Base-by-base conservation (phyloP, 2,329 filamentous ascomycete species). In the Hymenoscyphus fructigenus region DNA sequence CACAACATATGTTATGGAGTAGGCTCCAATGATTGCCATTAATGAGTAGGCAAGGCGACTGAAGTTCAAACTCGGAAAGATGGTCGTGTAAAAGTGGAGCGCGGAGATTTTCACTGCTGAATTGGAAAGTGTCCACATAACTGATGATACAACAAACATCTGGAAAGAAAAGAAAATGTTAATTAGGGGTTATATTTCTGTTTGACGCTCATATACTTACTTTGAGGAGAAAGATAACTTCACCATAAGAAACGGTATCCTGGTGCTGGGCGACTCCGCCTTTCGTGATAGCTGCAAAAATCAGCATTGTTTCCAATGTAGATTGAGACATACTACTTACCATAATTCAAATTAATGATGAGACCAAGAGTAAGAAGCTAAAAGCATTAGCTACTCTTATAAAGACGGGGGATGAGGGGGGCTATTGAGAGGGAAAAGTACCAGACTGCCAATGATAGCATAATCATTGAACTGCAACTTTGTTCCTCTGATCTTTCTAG, bases 1-100 rank as follows among this genome's bases (percentile, higher is more conserved):
- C 9, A 47, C 58, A 10, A 60, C n/a, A 23, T 26, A 23, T 3
- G 58, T 17, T 9, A 60, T 60, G 15, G 20, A n/a, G 36, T 60
- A 60, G 3, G 20, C 32, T 12, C 20, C 26, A 26, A 12, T 29
- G n/a, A 60, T 20, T 10, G 5, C 38, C 17, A 41, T 41, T 3
- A 60, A 14, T 17, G 26, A 12, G 15, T 47, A 47, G 9, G 58
- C 58, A 26, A 29, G 9, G 17, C n/a, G 15, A 28, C 17, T 44
- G 20, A 60, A 60, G 10, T 17, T 41, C 20, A 26, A n/a, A 26
- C 20, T 60, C 9, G 58, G 15, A 36, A 60, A 60, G 20, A 47
- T 60, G n/a, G 34, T 60, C 17, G 58, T 60, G 58, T 60, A 60
- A 29, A 60, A 60, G 26, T 60, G 34, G n/a, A 60, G 36, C 12